Conservation (phyloP, 129 eudicot species). For the Cynara cardunculus region DNA sequence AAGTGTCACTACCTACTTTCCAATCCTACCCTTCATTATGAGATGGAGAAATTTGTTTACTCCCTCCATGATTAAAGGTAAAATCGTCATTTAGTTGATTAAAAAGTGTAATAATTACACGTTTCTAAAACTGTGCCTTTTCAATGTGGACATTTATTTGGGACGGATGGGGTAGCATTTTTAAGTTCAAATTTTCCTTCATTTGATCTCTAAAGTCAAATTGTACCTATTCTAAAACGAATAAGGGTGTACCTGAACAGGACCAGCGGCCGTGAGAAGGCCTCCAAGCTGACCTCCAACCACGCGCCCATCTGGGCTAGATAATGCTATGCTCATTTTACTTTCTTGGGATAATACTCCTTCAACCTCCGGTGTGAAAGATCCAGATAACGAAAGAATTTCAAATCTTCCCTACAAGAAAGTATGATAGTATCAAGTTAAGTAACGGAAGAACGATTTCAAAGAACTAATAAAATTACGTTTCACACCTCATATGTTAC, state of each 20-base stretch:
- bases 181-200: not conserved
- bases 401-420: conserved; percentile 70
- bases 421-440: not conserved
- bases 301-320: conserved; percentile 69
- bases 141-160: not conserved
- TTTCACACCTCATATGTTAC: conserved; percentile 68
- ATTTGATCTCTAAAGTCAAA: not conserved
- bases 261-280: conserved; percentile 62
- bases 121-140: not conserved
- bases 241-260: conserved; percentile 56
- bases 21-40: not conserved
- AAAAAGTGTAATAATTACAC: not conserved
- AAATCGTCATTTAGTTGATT: not conserved
- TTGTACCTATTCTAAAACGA: not conserved
- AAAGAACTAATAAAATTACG: not conserved
- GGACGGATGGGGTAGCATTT: not conserved
- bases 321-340: conserved; percentile 60
- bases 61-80: not conserved
- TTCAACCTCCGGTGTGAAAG: conserved; percentile 56
- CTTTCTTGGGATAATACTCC: conserved; percentile 31
- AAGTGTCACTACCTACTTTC: not conserved
- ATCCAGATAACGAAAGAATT: conserved; percentile 72
- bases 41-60: not conserved
- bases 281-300: conserved; percentile 87
- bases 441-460: not conserved